phyloP scores from a whole-genome alignment of 1,284 basidiomycete genomes.

The Malassezia pachydermatis region DNA sequence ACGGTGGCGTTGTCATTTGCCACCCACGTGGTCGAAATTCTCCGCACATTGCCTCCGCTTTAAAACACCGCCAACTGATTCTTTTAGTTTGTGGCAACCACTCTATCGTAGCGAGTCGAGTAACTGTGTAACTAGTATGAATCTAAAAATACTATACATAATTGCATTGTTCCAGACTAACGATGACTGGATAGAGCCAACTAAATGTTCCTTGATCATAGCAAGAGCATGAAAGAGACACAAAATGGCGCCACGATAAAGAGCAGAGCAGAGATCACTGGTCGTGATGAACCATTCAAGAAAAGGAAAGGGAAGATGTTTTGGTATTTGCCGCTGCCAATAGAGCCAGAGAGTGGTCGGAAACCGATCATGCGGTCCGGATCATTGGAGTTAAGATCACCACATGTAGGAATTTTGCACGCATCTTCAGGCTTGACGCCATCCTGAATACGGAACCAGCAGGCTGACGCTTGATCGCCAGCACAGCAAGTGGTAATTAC shows the following conservation, averaged over 20 bases:
- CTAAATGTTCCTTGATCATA: slow-evolving; percentile 5
- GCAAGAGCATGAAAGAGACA: slow-evolving; percentile 7
- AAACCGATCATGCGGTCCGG: slow-evolving; percentile 24
- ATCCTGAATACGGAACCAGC: slow-evolving; percentile 26
- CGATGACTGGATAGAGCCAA: neutral
- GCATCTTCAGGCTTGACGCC: slow-evolving; percentile 14
- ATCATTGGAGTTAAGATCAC: slow-evolving; percentile 24
- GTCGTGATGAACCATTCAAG: slow-evolving; percentile 7
- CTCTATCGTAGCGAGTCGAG: too few species aligned
- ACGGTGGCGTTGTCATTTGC: too few species aligned
- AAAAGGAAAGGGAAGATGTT: slow-evolving; percentile 29
- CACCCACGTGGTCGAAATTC: too few species aligned
- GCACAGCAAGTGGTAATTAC: slow-evolving; percentile 33
- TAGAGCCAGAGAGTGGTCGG: slow-evolving; percentile 24
- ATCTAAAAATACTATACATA: neutral
- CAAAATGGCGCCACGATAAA: slow-evolving; percentile 14
- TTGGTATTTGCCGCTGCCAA: slow-evolving; percentile 27
- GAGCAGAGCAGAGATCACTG: slow-evolving; percentile 6
- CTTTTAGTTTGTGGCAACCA: too few species aligned
- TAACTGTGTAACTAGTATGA: neutral
- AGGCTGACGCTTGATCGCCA: slow-evolving; percentile 17
- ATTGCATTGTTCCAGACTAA: neutral
- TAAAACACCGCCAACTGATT: too few species aligned
- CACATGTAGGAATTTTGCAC: slow-evolving; percentile 28
- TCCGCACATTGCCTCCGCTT: too few species aligned